phyloP scores from a whole-genome alignment of 2,329 filamentous ascomycete genomes.

The Fusarium tuaranense region DNA sequence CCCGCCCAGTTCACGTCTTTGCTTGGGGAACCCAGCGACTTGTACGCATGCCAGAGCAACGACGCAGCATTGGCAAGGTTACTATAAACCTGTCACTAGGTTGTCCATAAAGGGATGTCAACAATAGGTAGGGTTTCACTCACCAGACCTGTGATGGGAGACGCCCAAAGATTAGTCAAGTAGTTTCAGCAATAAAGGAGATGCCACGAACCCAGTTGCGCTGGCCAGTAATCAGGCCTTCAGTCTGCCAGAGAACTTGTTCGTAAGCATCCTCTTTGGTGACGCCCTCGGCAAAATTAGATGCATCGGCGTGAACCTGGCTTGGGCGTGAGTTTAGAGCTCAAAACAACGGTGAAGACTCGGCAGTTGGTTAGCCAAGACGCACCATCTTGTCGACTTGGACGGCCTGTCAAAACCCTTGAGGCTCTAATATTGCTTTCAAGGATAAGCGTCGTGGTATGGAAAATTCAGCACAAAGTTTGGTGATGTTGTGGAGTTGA shows the following conservation, averaged over 20 bases:
- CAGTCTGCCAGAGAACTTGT: constrained; percentile 78
- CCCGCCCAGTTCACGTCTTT: constrained; percentile 82
- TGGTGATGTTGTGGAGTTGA: constrained; percentile 26
- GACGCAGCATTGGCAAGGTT: constrained; percentile 83
- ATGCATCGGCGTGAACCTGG: constrained; percentile 83
- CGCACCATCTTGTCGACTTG: constrained; percentile 31
- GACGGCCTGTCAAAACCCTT: background rate
- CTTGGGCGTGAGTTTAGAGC: constrained; percentile 10
- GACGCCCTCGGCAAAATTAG: constrained; percentile 75
- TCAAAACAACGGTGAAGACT: background rate
- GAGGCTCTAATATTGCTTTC: background rate
- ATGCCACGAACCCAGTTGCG: constrained; percentile 77
- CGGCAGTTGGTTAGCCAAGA: background rate
- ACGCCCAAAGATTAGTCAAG: constrained; percentile 27
- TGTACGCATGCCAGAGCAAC: constrained; percentile 83
- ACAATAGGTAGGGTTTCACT: constrained; percentile 5
- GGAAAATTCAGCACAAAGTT: constrained; percentile 19
- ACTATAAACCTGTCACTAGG: constrained; percentile 55
- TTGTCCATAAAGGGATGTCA: background rate
- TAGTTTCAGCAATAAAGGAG: background rate
- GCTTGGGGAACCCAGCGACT: constrained; percentile 75
- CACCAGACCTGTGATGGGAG: constrained; percentile 42
- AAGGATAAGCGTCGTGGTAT: background rate
- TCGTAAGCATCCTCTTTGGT: constrained; percentile 79
- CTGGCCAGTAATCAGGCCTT: constrained; percentile 77